Conservation (phyloP, 2,329 filamentous ascomycete species). For the Pseudonectria buxi region DNA sequence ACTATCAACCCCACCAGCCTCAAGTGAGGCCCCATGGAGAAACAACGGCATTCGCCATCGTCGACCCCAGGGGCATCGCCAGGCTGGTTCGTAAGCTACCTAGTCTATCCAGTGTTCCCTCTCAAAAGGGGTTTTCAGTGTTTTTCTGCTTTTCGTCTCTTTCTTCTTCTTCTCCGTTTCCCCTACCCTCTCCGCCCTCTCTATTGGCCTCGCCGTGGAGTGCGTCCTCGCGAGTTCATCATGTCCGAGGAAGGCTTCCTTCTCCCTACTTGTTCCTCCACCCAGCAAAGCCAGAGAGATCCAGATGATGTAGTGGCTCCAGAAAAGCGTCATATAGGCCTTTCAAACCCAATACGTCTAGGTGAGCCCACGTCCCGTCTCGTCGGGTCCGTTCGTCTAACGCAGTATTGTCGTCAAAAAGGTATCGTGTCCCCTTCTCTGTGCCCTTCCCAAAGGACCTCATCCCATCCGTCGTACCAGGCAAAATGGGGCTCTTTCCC, state of each 20-base stretch:
- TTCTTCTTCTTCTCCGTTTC: slow-evolving; percentile 13
- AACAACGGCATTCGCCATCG: slow-evolving; percentile 4
- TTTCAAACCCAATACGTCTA: slow-evolving; percentile 18
- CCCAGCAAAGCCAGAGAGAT: slow-evolving; percentile 8
- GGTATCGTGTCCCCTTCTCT: slow-evolving; percentile 27
- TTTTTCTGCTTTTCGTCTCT: slow-evolving; percentile 20
- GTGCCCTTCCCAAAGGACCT: slow-evolving; percentile 15
- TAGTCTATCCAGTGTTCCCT: slow-evolving; percentile 18
- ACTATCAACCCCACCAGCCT: slow-evolving; percentile 19
- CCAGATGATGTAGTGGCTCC: slow-evolving; percentile 4
- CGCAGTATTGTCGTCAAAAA: slow-evolving; percentile 28
- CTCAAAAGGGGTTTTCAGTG: slow-evolving; percentile 19
- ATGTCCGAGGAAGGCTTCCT: slow-evolving; percentile 4
- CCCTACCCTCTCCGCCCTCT: slow-evolving; percentile 9
- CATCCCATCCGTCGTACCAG: slow-evolving; percentile 14
- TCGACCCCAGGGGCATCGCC: slow-evolving; percentile 4
- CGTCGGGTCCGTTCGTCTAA: slow-evolving; percentile 27
- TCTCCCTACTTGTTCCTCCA: neutral
- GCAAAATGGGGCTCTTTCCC: slow-evolving; percentile 4
- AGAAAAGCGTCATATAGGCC: slow-evolving; percentile 3
- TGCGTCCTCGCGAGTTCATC: slow-evolving; percentile 11
- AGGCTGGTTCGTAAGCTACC: slow-evolving; percentile 19
- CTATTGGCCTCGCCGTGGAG: slow-evolving; percentile 4
- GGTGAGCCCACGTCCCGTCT: slow-evolving; percentile 17
- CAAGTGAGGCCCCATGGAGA: slow-evolving; percentile 6